Evolutionary conservation across 2,329 filamentous ascomycete genomes (phyloP).

Genomic region (Talaromyces sp.): DNA sequence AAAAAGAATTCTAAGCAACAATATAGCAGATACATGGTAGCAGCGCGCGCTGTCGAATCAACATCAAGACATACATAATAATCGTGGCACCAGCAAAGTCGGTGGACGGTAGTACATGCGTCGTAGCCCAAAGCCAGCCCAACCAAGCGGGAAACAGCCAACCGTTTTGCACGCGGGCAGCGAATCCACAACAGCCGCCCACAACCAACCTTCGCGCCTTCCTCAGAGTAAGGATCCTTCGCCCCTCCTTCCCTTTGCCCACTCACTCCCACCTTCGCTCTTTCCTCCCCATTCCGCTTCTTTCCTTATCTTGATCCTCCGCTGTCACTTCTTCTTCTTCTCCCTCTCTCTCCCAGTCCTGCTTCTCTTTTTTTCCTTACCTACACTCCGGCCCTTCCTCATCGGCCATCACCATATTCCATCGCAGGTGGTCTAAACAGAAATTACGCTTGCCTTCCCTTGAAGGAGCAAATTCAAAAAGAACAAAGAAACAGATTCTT

Average conservation of each 20-base stretch:
- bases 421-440: constrained; percentile 5
- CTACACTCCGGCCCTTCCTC: constrained; percentile 16
- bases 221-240: constrained; percentile 27
- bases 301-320: constrained; percentile 30
- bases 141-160: constrained; percentile 27
- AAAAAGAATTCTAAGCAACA: background rate
- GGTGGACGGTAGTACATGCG: constrained; percentile 9
- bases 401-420: constrained; percentile 7
- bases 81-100: constrained; percentile 41
- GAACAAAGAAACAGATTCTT: constrained; percentile 13
- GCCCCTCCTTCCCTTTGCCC: constrained; percentile 24
- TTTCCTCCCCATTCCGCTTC: constrained; percentile 14
- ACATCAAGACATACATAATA: constrained; percentile 22
- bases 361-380: constrained; percentile 14
- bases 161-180: constrained; percentile 15
- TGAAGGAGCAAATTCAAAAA: constrained; percentile 2
- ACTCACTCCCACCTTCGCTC: constrained; percentile 22
- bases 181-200: constrained; percentile 20
- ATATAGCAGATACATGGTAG: background rate
- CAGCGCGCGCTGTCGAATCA: background rate
- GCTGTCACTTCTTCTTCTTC: constrained; percentile 27
- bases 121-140: constrained; percentile 37
- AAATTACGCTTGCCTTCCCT: background rate
- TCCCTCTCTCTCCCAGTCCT: constrained; percentile 27
- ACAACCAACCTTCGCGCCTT: constrained; percentile 23